These are phyloP conservation scores for Colletotrichum agaves DNA, from an alignment of 2,329 filamentous ascomycete genomes.

Conservation along the genomic window DNA sequence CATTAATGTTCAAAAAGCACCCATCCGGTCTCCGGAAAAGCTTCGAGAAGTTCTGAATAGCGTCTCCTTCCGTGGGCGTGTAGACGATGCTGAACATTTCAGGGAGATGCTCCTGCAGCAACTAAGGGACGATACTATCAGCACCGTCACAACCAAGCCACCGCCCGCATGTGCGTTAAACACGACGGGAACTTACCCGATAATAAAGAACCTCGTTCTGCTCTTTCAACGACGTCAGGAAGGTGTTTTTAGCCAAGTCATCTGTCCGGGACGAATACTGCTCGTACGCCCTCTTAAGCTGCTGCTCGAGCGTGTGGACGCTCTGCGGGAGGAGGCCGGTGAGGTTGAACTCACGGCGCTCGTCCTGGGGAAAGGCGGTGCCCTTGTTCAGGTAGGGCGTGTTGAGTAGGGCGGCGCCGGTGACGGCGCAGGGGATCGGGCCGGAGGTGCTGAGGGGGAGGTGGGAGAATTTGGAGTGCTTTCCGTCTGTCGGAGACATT, in stretches of 20 bases:
- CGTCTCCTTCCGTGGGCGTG: conserved; percentile 89
- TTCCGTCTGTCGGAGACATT: conserved; percentile 2
- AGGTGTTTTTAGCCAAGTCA: conserved; percentile 85
- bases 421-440: conserved; percentile 50
- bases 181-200: conserved; percentile 58
- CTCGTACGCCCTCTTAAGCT: conserved; percentile 80
- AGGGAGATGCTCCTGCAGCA: conserved; percentile 80
- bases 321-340: conserved; percentile 78
- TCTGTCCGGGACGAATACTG: conserved; percentile 75
- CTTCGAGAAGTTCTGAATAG: conserved; percentile 84
- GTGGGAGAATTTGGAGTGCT: conserved; percentile 43
- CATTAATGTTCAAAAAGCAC: conserved; percentile 80
- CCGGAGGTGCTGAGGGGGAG: conserved; percentile 50
- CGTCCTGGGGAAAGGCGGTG: conserved; percentile 77
- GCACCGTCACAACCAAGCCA: too few species aligned
- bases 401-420: conserved; percentile 49
- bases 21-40: conserved; percentile 83
- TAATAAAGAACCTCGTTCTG: conserved; percentile 89
- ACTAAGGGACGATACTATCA: conserved; percentile 50
- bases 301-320: conserved; percentile 80
- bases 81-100: conserved; percentile 95
- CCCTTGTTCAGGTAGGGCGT: conserved; percentile 77
- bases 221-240: conserved; percentile 84
- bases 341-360: conserved; percentile 76
- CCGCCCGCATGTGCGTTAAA: too few species aligned